Evolutionary conservation across 768 basidiomycete species (phyloP).

Genomic region (Leccinum longicurvipes): DNA sequence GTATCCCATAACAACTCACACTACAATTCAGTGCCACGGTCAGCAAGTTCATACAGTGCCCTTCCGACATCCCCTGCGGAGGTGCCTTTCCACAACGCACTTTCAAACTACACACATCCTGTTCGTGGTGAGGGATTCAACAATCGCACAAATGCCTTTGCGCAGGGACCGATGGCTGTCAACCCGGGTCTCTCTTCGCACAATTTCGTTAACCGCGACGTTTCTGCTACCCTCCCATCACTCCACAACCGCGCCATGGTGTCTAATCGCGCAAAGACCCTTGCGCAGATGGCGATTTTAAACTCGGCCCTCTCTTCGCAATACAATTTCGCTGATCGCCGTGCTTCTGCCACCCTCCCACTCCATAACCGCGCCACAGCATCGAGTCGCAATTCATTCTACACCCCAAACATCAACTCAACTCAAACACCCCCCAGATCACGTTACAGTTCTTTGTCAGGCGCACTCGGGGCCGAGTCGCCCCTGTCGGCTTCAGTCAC

Average conservation of each 20-base stretch:
- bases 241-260: neutral
- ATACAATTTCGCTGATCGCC: neutral
- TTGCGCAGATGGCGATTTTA: no score
- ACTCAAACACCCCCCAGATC: neutral
- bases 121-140: neutral
- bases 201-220: neutral
- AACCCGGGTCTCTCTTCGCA: neutral
- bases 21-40: no score
- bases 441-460: neutral
- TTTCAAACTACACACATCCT: neutral
- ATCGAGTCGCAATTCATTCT: neutral
- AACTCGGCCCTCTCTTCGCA: neutral
- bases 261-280: no score
- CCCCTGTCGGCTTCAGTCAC: neutral
- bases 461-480: neutral
- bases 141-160: neutral
- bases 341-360: neutral
- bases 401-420: neutral
- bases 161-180: neutral
- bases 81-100: no score
- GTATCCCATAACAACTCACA: no score
- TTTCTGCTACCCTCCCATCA: neutral
- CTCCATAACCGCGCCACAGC: neutral
- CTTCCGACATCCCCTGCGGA: no score
- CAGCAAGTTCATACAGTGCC: no score